A percentile compares a stretch with the other conserved stretches of the same genome.
These are phyloP conservation scores for Paecilomyces sp. DNA, from an alignment of 2,329 filamentous ascomycete species.

Conservation along the genomic window DNA sequence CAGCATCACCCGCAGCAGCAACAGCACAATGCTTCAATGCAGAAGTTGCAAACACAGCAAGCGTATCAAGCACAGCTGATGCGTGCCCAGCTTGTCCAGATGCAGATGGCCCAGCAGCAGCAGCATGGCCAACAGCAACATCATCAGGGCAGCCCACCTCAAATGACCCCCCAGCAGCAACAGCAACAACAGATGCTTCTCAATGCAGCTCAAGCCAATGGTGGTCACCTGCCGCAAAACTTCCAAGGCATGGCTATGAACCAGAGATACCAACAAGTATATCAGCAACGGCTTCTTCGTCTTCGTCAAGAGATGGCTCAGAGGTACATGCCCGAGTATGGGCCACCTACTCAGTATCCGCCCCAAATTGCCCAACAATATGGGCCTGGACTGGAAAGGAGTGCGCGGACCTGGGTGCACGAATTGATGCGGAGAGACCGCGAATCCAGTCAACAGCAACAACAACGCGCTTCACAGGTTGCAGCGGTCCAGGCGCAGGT, in stretches of 20 bases:
- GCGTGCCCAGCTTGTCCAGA: conserved; percentile 30
- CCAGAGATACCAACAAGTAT: conserved; percentile 29
- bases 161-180: conserved; percentile 24
- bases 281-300: conserved; percentile 26
- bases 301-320: conserved; percentile 30
- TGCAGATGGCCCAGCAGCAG: conserved; percentile 31
- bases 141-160: conserved; percentile 23
- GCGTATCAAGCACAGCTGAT: conserved; percentile 31
- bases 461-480: conserved; percentile 22
- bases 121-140: conserved; percentile 10
- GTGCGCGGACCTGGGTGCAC: conserved; percentile 28
- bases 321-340: conserved; percentile 31
- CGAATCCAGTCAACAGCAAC: conserved; percentile 24
- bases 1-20: conserved; percentile 21
- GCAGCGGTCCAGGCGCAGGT: conserved; percentile 26
- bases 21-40: conserved; percentile 9
- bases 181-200: conserved; percentile 32
- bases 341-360: conserved; percentile 31
- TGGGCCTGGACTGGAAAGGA: conserved; percentile 27
- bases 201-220: conserved; percentile 32
- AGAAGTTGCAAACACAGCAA: conserved; percentile 18
- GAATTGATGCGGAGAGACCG: conserved; percentile 32
- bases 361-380: conserved; percentile 32
- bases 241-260: conserved; percentile 20
- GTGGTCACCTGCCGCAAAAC: conserved; percentile 25